Percentiles rank a stretch among this genome's conserved stretches.
Evolutionary conservation across 2,329 filamentous ascomycete genomes (phyloP).

Genomic region (Paracorniculantispora psalliotae): DNA sequence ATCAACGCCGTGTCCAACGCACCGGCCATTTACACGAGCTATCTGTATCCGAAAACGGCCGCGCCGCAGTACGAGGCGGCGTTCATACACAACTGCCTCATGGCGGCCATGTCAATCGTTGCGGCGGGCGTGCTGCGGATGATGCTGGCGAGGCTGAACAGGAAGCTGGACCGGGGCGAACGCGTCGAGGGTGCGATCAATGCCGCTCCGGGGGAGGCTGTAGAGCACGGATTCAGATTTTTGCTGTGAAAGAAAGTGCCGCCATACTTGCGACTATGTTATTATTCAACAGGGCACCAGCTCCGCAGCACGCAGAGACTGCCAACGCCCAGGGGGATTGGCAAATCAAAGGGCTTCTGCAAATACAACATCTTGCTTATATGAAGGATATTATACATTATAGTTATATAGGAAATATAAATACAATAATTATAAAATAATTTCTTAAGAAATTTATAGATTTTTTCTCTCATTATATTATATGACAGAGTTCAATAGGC

Average conservation of each 20-base stretch:
- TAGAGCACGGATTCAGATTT: constrained; percentile 61
- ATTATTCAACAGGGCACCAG: too few relatives aligned
- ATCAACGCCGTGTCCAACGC: constrained; percentile 60
- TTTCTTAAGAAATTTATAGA: too few relatives aligned
- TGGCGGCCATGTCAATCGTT: constrained; percentile 57
- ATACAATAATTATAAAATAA: too few relatives aligned
- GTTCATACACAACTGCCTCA: constrained; percentile 64
- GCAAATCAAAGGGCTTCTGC: too few relatives aligned
- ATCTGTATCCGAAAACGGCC: constrained; percentile 56
- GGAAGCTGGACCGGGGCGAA: constrained; percentile 62
- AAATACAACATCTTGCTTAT: too few relatives aligned
- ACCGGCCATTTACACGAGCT: constrained; percentile 64
- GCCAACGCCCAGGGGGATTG: too few relatives aligned
- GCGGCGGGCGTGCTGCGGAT: constrained; percentile 58
- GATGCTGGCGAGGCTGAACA: constrained; percentile 61
- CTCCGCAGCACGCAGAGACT: too few relatives aligned
- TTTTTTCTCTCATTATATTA: too few relatives aligned
- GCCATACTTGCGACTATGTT: too few relatives aligned
- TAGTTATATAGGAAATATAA: too few relatives aligned
- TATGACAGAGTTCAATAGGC: too few relatives aligned
- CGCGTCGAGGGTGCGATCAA: constrained; percentile 52
- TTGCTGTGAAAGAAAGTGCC: constrained; percentile 47
- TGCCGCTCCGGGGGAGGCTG: constrained; percentile 49
- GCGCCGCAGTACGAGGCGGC: constrained; percentile 47
- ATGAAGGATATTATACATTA: too few relatives aligned